These are phyloP conservation scores for Saccharomycopsis sp. DNA, from an alignment of 805 yeast species.

Conservation along the genomic window DNA sequence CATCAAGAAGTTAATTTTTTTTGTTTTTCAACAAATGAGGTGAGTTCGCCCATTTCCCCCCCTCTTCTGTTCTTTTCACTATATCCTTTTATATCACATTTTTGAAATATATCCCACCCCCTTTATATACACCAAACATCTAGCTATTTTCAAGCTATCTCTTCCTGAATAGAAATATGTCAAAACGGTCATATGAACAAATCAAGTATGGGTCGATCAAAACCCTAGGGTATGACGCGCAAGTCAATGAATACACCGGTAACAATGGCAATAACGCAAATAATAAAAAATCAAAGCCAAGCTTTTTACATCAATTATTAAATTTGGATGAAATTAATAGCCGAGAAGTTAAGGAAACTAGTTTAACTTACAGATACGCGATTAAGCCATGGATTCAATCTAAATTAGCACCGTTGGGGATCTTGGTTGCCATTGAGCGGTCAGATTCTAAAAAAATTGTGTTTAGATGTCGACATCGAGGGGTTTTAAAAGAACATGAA, in stretches of 20 bases:
- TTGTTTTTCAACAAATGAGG: too few relatives aligned
- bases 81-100: not conserved
- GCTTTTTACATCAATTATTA: constrained; percentile 12
- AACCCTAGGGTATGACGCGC: not conserved
- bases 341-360: constrained; percentile 3
- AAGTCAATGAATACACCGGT: too few relatives aligned
- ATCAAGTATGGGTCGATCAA: not conserved
- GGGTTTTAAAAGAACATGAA: constrained; percentile 1
- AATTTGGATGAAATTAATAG: constrained; percentile 19
- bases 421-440: constrained; percentile 26
- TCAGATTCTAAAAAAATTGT: constrained; percentile 29
- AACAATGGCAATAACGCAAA: too few relatives aligned
- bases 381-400: constrained; percentile 20
- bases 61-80: not conserved
- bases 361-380: constrained; percentile 7
- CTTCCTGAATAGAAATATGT: not conserved
- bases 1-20: too few relatives aligned
- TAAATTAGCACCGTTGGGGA: constrained; percentile 18
- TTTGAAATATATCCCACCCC: not conserved
- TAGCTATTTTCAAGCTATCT: not conserved
- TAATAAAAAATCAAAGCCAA: not conserved
- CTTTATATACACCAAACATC: not conserved
- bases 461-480: constrained; percentile 25
- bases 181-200: not conserved
- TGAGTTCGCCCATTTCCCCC: too few relatives aligned